Percentiles rank a stretch among this genome's conserved stretches.
phyloP scores from a whole-genome alignment of 1,139 yeast genomes.

The Lodderomyces metapsilosis region DNA sequence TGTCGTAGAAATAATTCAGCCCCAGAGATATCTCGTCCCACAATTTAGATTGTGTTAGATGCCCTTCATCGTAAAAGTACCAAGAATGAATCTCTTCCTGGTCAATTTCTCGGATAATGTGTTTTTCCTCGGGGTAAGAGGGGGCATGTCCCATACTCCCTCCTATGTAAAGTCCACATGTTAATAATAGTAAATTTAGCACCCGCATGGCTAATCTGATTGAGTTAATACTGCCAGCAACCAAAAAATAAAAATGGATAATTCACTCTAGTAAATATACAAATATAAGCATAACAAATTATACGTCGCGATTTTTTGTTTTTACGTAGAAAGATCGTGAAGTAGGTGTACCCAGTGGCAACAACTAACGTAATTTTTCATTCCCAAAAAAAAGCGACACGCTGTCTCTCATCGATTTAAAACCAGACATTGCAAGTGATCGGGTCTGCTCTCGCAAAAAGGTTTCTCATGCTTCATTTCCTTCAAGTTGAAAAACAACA shows the following conservation, averaged over 20 bases:
- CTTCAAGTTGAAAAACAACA: conserved; percentile 12
- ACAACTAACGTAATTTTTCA: too few relatives aligned
- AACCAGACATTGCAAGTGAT: conserved; percentile 10
- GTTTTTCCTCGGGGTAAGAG: not conserved
- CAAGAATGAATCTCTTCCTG: conserved; percentile 2
- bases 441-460: conserved; percentile 14
- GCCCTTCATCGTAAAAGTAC: conserved; percentile 2
- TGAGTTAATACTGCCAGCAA: too few relatives aligned
- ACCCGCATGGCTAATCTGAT: not conserved
- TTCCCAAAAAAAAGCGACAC: too few relatives aligned
- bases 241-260: not conserved
- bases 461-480: conserved; percentile 10
- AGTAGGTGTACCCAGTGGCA: not conserved
- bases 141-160: not conserved
- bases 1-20: not conserved
- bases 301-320: too few relatives aligned
- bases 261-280: not conserved
- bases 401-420: not conserved
- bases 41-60: not conserved
- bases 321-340: not conserved
- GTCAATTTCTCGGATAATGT: not conserved
- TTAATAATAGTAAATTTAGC: not conserved
- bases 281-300: conserved; percentile 3
- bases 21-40: not conserved
- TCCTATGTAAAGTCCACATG: not conserved